Evolutionary conservation across 768 basidiomycete genomes (phyloP).

Genomic region (Lactarius akahatsu): DNA sequence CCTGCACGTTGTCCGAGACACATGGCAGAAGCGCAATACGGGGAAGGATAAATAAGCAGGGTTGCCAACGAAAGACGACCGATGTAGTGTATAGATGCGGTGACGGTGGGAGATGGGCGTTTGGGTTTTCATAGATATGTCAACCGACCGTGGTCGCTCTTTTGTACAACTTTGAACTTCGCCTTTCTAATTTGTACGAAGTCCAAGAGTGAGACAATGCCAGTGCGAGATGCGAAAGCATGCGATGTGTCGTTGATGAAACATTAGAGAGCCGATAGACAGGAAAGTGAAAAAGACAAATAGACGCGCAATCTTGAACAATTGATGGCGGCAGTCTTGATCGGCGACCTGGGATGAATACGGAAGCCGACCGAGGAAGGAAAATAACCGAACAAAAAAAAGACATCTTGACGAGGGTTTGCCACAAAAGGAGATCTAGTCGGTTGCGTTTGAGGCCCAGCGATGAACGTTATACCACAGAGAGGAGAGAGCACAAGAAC

Average conservation of each 20-base stretch:
- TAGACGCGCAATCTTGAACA: slow-evolving; percentile 26
- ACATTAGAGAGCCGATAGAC: slow-evolving; percentile 27
- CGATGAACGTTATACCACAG: slow-evolving; percentile 29
- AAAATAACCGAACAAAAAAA: slow-evolving; percentile 23
- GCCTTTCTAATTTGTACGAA: slow-evolving; percentile 33
- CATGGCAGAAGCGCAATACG: slow-evolving; percentile 31
- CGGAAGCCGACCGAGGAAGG: slow-evolving; percentile 36
- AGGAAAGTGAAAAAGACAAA: slow-evolving; percentile 4
- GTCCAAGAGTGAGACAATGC: slow-evolving; percentile 36
- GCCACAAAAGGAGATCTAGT: slow-evolving; percentile 32
- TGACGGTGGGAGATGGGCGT: slow-evolving; percentile 29
- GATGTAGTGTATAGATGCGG: slow-evolving; percentile 34
- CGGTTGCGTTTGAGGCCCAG: slow-evolving; percentile 37
- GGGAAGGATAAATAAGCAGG: slow-evolving; percentile 30
- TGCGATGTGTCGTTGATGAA: slow-evolving; percentile 28
- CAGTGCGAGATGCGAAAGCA: slow-evolving; percentile 37
- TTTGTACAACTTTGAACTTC: slow-evolving; percentile 41
- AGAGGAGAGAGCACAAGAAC: slow-evolving; percentile 31
- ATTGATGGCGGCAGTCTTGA: slow-evolving; percentile 28
- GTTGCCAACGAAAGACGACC: slow-evolving; percentile 12
- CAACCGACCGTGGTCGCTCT: slow-evolving; percentile 37
- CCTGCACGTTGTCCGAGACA: slow-evolving; percentile 32
- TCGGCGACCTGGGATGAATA: slow-evolving; percentile 50
- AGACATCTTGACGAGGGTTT: slow-evolving; percentile 34
- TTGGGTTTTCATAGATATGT: slow-evolving; percentile 33